Evolutionary conservation across 208 protist species (phyloP), one percentile per base, ranked within the genome.

Genomic region (Herpetomonas samuelpessoai): DNA sequence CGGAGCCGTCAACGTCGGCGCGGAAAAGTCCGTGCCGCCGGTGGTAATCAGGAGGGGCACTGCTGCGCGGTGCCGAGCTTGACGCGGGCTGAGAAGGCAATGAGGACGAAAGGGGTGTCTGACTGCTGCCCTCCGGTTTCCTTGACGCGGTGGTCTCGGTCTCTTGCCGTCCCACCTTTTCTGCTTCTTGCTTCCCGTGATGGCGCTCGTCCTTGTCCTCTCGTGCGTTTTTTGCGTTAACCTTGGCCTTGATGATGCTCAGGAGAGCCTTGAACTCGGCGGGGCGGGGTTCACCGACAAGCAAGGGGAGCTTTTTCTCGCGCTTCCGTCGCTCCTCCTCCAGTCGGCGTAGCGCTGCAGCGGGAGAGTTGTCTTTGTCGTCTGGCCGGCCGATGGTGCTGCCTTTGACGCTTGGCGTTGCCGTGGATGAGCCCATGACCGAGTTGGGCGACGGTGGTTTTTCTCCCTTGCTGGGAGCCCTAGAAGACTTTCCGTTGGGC

Each of bases 221-320:
- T 41, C 35, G 35, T 29, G 30, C 47, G 19, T 50, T 35, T 57
- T 69, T 73, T 9, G 47, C 61, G 29, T 54, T 45, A 18, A 69
- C 49, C 28, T 62, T 39, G 29, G 49, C 29, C 19, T 70, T 60
- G 18, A 80, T 62, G 26, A 72, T 49, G 7, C 61, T 49, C 9
- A 84, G 52, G 25, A 80, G 65, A 25, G 56, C 41, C 28, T 58
- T 53, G 26, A 77, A 77, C 64, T 84, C 78, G 39, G 57, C 41
- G 9, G 59, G 27, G 0, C 45, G 69, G 6, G 78, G 78, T 54
- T 84, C 78, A 18, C 78, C 73, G 21, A 84, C 78, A n/a, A 84
- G 65, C 30, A 84, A 66, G 0, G 78, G 78, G 30, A 79, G 46
- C 47, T 71, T 70, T 39, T 49, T 22, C 19, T 44, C 49, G 19